Evolutionary conservation across 2,329 filamentous ascomycete species (phyloP).

Genomic region (Ophiostoma sp.): DNA sequence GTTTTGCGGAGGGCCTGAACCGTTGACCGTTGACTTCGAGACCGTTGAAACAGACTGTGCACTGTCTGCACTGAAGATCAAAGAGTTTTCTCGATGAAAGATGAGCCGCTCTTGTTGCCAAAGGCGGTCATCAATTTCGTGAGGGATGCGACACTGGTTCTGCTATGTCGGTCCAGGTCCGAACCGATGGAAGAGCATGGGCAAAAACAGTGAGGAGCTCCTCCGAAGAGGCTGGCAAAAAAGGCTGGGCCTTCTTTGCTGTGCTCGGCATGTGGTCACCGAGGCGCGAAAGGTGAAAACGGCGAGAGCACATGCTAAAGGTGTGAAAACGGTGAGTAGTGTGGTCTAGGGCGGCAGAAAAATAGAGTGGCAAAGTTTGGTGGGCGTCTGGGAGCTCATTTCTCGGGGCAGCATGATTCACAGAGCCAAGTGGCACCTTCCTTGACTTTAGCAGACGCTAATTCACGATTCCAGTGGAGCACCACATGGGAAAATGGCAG

Average conservation of each 20-base stretch:
- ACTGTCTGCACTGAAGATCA: neutral
- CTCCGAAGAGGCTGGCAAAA: neutral
- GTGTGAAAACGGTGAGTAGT: neutral
- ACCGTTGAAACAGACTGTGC: neutral
- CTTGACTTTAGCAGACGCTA: neutral
- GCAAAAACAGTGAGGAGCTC: no score
- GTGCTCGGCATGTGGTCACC: neutral
- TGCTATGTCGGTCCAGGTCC: neutral
- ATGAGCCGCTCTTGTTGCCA: neutral
- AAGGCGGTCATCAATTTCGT: neutral
- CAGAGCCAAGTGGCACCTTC: slow-evolving; percentile 4
- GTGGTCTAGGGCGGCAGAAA: neutral
- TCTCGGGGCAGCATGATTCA: neutral
- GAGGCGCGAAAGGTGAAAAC: slow-evolving; percentile 2
- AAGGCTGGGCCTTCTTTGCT: neutral
- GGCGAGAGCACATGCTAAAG: neutral
- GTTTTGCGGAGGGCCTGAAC: neutral
- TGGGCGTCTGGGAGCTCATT: no score
- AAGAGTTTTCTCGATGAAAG: neutral
- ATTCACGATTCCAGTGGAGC: neutral
- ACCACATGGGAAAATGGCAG: slow-evolving; percentile 7
- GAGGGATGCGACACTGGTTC: neutral
- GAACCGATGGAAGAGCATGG: no score
- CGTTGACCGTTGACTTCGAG: neutral
- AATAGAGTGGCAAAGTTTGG: neutral